phyloP scores from a whole-genome alignment of 2,329 filamentous ascomycete species.

The Colletotrichum magnum region DNA sequence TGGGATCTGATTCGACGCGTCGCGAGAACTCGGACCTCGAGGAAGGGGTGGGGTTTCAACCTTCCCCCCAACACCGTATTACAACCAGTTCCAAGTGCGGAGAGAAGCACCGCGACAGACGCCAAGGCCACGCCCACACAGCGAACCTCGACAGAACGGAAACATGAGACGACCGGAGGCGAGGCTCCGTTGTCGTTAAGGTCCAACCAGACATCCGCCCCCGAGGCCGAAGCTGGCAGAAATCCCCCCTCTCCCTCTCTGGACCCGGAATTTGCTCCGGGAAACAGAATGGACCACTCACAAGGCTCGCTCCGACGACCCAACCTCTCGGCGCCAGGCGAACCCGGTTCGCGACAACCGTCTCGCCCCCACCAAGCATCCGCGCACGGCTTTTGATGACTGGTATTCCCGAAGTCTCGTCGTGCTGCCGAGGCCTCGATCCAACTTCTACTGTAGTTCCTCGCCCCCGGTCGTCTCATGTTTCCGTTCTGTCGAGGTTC shows the following conservation, averaged over 20 bases:
- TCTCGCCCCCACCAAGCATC: background rate
- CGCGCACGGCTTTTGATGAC: too few species aligned
- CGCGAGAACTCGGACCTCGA: constrained; percentile 1
- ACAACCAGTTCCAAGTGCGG: background rate
- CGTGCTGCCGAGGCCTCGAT: background rate
- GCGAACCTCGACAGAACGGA: background rate
- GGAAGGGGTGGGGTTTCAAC: background rate
- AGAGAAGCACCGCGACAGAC: background rate
- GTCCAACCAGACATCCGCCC: too few species aligned
- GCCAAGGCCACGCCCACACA: background rate
- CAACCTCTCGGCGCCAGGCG: background rate
- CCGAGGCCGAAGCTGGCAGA: too few species aligned
- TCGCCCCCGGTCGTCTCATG: constrained; percentile 28
- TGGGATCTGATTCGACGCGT: background rate
- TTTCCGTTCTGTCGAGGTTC: background rate
- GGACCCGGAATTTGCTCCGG: too few species aligned
- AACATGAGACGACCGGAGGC: constrained; percentile 30
- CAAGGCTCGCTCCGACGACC: background rate
- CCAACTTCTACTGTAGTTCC: background rate
- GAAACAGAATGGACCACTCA: background rate
- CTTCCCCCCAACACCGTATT: background rate
- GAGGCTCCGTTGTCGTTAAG: background rate
- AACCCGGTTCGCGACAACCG: background rate
- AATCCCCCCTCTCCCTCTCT: too few species aligned
- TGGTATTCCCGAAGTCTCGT: background rate